phyloP scores from a whole-genome alignment of 139 green algal species.

The Penium margaritaceum region DNA sequence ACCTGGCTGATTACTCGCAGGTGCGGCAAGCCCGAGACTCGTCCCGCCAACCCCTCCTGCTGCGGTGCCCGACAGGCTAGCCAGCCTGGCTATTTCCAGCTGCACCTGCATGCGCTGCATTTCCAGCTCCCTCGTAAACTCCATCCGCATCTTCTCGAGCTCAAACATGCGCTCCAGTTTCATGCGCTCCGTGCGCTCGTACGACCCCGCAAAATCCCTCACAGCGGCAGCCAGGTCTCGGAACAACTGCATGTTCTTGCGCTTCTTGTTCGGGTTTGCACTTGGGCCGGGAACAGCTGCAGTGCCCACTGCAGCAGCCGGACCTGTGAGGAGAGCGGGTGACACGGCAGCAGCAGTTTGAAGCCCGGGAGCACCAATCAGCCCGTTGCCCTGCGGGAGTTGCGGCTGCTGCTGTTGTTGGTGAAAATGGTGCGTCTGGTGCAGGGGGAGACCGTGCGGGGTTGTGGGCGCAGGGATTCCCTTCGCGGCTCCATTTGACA shows the following conservation, averaged over 20 bases:
- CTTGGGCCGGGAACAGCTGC: not conserved
- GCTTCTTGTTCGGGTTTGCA: slow-evolving; percentile 5
- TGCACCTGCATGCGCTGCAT: slow-evolving; percentile 22
- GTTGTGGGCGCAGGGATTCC: no score
- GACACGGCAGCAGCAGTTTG: not conserved
- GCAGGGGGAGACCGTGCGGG: no score
- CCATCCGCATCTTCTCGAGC: slow-evolving; percentile 17
- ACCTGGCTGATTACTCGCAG: no score
- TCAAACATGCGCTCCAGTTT: slow-evolving; percentile 13
- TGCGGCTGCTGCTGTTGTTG: not conserved
- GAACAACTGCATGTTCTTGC: not conserved
- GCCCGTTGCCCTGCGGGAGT: not conserved
- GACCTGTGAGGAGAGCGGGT: not conserved
- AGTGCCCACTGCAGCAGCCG: not conserved
- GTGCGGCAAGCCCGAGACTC: no score
- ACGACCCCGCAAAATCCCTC: slow-evolving; percentile 10
- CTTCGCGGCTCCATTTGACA: no score
- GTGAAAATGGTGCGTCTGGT: not conserved
- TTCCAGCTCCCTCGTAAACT: slow-evolving; percentile 21
- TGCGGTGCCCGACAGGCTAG: no score
- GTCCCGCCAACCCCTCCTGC: no score
- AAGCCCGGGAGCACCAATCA: not conserved
- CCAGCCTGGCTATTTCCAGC: slow-evolving; percentile 16
- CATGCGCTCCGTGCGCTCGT: slow-evolving; percentile 13
- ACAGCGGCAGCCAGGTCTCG: slow-evolving; percentile 12